Conservation (phyloP, 352 stramenopile genomes). For the Globisporangium camurandrum region DNA sequence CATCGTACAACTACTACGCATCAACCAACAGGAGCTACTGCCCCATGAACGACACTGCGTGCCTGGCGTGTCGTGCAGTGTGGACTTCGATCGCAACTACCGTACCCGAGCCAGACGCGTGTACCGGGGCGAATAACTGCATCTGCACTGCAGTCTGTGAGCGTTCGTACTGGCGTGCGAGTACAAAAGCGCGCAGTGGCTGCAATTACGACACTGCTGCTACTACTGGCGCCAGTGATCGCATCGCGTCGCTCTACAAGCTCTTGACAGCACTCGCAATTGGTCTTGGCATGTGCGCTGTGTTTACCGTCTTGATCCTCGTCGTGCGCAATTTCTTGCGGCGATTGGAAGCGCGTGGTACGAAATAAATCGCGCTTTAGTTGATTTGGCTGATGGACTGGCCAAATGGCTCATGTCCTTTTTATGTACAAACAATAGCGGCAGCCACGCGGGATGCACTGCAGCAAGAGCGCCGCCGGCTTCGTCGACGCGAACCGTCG, state of each 20-base stretch:
- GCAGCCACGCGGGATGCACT: not conserved
- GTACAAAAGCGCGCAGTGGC: not conserved
- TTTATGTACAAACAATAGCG: not conserved
- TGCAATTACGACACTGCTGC: too few relatives aligned
- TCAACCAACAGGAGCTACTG: slow-evolving; percentile 49
- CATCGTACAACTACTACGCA: slow-evolving; percentile 25
- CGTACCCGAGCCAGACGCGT: slow-evolving; percentile 12
- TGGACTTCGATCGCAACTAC: not conserved
- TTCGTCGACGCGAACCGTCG: slow-evolving; percentile 14
- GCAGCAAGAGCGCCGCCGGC: slow-evolving; percentile 6
- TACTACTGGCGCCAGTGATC: too few relatives aligned
- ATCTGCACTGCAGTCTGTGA: slow-evolving; percentile 34
- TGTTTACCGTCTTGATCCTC: slow-evolving; percentile 3
- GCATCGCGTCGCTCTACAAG: too few relatives aligned
- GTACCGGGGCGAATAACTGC: slow-evolving; percentile 21
- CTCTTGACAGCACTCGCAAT: slow-evolving; percentile 6
- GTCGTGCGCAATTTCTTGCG: slow-evolving; percentile 5
- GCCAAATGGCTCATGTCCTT: too few relatives aligned
- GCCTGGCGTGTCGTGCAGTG: slow-evolving; percentile 10
- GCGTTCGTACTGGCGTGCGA: not conserved
- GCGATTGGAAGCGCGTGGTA: slow-evolving; percentile 1
- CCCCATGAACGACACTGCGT: slow-evolving; percentile 18
- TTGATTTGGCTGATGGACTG: too few relatives aligned
- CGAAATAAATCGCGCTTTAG: too few relatives aligned
- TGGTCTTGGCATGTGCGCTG: slow-evolving; percentile 2